These are phyloP conservation scores for Cardamine resedifolia DNA, from an alignment of 345 rosid genomes.

Conservation along the genomic window DNA sequence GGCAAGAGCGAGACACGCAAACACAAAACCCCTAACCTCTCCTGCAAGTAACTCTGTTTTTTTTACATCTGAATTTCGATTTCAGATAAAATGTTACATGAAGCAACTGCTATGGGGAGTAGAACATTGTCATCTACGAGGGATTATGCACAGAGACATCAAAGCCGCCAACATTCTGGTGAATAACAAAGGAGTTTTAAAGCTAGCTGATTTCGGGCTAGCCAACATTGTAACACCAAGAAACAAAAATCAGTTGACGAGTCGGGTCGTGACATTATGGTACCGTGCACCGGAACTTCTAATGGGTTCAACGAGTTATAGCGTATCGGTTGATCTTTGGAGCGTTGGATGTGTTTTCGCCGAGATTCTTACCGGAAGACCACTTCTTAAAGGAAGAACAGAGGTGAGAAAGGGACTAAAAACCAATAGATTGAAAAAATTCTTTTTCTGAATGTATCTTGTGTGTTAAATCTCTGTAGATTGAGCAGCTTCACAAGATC, in stretches of 20 bases:
- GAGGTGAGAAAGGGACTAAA: conserved; percentile 26
- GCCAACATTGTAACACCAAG: conserved; percentile 58
- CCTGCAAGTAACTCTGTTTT: conserved; percentile 12
- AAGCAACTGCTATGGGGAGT: conserved; percentile 64
- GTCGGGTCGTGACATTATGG: conserved; percentile 82
- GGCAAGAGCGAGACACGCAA: conserved; percentile 35
- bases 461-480: conserved; percentile 39
- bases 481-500: conserved; percentile 78
- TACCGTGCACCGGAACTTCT: conserved; percentile 86
- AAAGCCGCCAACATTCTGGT: conserved; percentile 72
- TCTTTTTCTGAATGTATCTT: not conserved
- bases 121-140: conserved; percentile 75
- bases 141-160: conserved; percentile 75
- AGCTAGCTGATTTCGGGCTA: conserved; percentile 76
- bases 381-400: conserved; percentile 81
- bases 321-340: conserved; percentile 74
- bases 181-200: conserved; percentile 65
- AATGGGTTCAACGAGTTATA: conserved; percentile 76
- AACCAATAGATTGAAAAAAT: not conserved
- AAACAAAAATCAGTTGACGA: conserved; percentile 62
- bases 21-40: conserved; percentile 1
- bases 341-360: conserved; percentile 80
- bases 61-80: not conserved
- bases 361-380: conserved; percentile 62
- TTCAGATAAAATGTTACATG: conserved; percentile 75